These are phyloP conservation scores for Kwoniella shivajii DNA, from an alignment of 1,284 basidiomycete species.

Conservation along the genomic window DNA sequence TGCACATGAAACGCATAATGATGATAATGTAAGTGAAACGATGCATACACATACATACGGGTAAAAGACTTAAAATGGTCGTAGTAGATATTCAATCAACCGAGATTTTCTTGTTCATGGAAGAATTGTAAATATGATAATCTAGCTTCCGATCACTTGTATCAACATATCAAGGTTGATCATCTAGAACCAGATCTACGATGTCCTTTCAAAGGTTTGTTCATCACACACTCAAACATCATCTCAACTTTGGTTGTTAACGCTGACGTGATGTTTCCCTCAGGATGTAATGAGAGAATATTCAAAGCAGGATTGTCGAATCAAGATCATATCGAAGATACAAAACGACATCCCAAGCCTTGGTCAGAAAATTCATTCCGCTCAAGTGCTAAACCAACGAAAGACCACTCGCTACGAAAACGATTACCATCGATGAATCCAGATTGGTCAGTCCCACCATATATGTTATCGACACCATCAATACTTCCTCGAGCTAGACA, in stretches of 20 bases:
- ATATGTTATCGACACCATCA: neutral
- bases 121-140: constrained; percentile 1
- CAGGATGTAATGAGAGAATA: constrained; percentile 4
- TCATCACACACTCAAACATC: neutral
- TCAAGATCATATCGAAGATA: neutral
- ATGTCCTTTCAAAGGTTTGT: constrained; percentile 19
- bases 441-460: neutral
- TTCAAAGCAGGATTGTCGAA: neutral
- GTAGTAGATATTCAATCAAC: neutral
- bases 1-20: neutral
- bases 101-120: constrained; percentile 17
- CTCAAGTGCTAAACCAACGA: neutral
- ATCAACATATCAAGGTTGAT: constrained; percentile 5
- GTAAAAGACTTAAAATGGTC: neutral
- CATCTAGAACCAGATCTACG: constrained; percentile 10
- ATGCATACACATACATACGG: neutral
- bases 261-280: neutral
- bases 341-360: constrained; percentile 1
- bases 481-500: neutral
- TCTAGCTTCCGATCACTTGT: neutral
- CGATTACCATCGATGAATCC: neutral
- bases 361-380: neutral
- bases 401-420: neutral
- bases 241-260: neutral
- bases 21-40: neutral